These are phyloP conservation scores for Fraxinus angustifolia DNA, from an alignment of 305 asterid species.

Conservation along the genomic window DNA sequence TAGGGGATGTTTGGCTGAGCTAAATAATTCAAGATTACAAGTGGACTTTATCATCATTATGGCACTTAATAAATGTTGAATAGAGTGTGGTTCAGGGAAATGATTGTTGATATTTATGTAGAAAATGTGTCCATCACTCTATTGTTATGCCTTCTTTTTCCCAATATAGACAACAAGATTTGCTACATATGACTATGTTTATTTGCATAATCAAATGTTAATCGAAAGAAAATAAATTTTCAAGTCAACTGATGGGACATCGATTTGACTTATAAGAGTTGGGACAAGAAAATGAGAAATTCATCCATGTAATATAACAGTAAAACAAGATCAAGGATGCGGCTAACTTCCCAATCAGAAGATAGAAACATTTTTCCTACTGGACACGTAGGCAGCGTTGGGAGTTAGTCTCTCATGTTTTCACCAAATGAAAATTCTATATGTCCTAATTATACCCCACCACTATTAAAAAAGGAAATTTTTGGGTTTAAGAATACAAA, in stretches of 20 bases:
- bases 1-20: not conserved
- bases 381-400: constrained; percentile 9
- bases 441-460: constrained; percentile 41
- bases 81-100: constrained; percentile 32
- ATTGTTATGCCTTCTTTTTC: constrained; percentile 28
- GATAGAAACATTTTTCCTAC: constrained; percentile 19
- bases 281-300: constrained; percentile 1
- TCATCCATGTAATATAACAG: not conserved
- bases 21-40: not conserved
- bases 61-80: constrained; percentile 7
- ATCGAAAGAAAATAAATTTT: constrained; percentile 11
- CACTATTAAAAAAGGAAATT: constrained; percentile 11
- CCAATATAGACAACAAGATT: constrained; percentile 37
- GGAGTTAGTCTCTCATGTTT: constrained; percentile 42
- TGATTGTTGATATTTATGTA: constrained; percentile 46
- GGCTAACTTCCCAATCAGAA: constrained; percentile 25
- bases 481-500: constrained; percentile 24
- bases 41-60: not conserved
- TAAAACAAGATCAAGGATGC: not conserved
- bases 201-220: constrained; percentile 6
- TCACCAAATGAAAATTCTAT: constrained; percentile 30
- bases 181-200: not conserved
- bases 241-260: constrained; percentile 32
- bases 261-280: not conserved
- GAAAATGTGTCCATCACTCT: constrained; percentile 35